A percentile compares a stretch with the other conserved stretches of the same genome.
Evolutionary conservation across 768 basidiomycete species (phyloP).

Genomic region (Hypsizygus marmoreus): DNA sequence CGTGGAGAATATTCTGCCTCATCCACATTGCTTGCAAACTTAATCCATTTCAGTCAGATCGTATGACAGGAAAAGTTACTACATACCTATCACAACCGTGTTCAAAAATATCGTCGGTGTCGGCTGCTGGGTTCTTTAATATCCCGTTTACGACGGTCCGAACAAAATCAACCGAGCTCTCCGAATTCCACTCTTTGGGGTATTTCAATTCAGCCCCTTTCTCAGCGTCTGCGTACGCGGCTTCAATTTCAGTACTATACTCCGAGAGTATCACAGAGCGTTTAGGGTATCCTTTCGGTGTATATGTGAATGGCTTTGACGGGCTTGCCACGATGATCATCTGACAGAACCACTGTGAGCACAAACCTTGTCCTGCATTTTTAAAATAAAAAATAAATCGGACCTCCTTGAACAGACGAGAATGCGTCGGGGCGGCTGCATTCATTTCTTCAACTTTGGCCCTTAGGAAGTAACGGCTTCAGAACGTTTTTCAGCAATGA

Average conservation of each 20-base stretch:
- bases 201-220: conserved; percentile 3
- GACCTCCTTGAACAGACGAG: conserved; percentile 49
- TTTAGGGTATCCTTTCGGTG: conserved; percentile 41
- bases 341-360: conserved; percentile 23
- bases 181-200: conserved; percentile 28
- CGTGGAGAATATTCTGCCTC: conserved; percentile 29
- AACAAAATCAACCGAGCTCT: conserved; percentile 28
- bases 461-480: conserved; percentile 28
- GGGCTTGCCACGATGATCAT: conserved; percentile 45
- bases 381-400: background rate
- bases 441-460: conserved; percentile 42
- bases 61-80: background rate
- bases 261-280: conserved; percentile 37
- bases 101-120: conserved; percentile 37
- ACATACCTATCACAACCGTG: conserved; percentile 38
- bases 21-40: conserved; percentile 41
- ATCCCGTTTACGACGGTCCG: conserved; percentile 31
- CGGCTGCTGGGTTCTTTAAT: conserved; percentile 22
- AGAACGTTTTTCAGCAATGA: background rate
- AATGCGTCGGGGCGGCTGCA: conserved; percentile 43
- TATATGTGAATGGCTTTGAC: conserved; percentile 43
- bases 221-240: conserved; percentile 31
- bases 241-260: conserved; percentile 44
- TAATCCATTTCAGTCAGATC: background rate
- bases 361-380: background rate